These are phyloP conservation scores for Cladosporium sp. DNA, from an alignment of 2,329 filamentous ascomycete species.

Conservation along the genomic window DNA sequence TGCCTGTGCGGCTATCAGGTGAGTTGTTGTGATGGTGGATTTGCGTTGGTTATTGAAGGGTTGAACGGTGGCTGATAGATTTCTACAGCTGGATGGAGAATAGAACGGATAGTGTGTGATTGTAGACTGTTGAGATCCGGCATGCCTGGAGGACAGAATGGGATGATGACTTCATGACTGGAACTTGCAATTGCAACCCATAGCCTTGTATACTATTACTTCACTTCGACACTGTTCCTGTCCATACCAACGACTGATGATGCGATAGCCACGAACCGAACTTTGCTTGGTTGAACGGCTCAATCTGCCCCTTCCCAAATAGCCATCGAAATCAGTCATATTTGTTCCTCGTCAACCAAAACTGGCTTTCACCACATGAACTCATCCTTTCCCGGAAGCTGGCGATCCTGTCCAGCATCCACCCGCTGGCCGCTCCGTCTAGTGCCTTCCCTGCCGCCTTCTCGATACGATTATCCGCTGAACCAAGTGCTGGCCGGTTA, in stretches of 20 bases:
- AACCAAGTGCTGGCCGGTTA: conserved; percentile 13
- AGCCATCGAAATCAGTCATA: too few relatives aligned
- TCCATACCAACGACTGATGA: too few relatives aligned
- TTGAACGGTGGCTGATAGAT: background rate
- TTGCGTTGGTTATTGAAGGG: background rate
- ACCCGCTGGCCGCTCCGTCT: conserved; percentile 26
- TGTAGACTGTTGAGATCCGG: background rate
- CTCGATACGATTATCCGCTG: conserved; percentile 17
- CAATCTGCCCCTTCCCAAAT: too few relatives aligned
- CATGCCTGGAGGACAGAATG: too few relatives aligned
- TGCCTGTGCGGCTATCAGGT: background rate
- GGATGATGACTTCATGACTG: too few relatives aligned
- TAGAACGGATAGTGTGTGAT: conserved; percentile 8
- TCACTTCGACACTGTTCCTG: too few relatives aligned
- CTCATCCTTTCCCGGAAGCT: background rate
- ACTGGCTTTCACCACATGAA: background rate
- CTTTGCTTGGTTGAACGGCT: too few relatives aligned
- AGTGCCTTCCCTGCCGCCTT: conserved; percentile 14
- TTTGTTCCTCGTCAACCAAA: conserved; percentile 2
- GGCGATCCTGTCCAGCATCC: conserved; percentile 30
- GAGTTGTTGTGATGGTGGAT: background rate
- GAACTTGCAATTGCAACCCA: too few relatives aligned
- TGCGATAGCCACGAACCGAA: too few relatives aligned
- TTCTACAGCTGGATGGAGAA: conserved; percentile 3
- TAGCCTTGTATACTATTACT: too few relatives aligned